These are phyloP conservation scores for Capsicum rhomboideum DNA, from an alignment of 257 asterid species.

Conservation along the genomic window DNA sequence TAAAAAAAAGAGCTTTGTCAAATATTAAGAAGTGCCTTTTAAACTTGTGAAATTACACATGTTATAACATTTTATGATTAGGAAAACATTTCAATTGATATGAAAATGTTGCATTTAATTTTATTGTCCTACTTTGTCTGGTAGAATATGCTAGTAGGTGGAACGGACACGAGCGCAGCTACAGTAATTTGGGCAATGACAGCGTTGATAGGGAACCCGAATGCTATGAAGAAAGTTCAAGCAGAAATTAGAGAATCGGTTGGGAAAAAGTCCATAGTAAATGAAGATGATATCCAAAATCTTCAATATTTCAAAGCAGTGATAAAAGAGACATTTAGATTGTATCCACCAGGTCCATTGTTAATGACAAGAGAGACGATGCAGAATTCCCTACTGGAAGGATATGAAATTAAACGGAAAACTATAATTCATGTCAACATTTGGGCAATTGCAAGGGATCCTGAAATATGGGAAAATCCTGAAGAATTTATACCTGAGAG, in stretches of 20 bases:
- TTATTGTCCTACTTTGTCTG: too few relatives aligned
- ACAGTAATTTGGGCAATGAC: background rate
- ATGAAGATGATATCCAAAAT: background rate
- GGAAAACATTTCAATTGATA: background rate
- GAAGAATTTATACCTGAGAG: background rate
- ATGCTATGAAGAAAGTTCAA: background rate
- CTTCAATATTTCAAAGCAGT: background rate
- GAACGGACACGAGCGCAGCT: background rate
- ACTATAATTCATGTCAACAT: background rate
- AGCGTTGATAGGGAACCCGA: background rate
- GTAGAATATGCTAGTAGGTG: background rate
- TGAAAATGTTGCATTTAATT: too few relatives aligned
- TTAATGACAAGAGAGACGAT: background rate
- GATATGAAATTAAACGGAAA: background rate
- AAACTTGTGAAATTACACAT: background rate
- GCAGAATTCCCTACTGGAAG: background rate
- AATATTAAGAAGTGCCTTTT: background rate
- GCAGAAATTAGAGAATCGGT: background rate
- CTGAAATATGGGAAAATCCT: background rate
- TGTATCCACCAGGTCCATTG: background rate
- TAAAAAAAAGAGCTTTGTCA: background rate
- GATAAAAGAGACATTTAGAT: background rate
- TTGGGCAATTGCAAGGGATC: background rate
- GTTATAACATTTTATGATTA: background rate
- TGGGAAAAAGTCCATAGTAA: background rate